Conservation (phyloP, 768 basidiomycete species). For the Russula vinacea region DNA sequence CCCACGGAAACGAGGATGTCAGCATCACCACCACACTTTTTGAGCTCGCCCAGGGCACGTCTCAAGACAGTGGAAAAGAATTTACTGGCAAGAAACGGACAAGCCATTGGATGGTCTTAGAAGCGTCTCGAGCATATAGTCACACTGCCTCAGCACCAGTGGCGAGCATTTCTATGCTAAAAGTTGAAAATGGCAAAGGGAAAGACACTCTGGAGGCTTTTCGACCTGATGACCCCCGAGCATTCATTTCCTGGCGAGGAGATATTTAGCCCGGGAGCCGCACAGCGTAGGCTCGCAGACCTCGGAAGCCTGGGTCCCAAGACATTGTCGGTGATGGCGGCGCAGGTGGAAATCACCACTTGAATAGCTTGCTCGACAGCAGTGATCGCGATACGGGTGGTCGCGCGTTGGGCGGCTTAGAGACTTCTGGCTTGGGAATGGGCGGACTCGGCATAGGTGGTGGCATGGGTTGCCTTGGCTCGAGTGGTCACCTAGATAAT, state of each 20-base stretch:
- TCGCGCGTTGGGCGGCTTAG: neutral
- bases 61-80: neutral
- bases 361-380: neutral
- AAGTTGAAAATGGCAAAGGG: no score
- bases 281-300: conserved; percentile 10
- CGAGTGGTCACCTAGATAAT: neutral
- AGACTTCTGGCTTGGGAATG: neutral
- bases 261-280: conserved; percentile 15
- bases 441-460: neutral
- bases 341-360: neutral
- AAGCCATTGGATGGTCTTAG: conserved; percentile 10
- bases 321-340: neutral
- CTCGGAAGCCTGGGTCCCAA: neutral
- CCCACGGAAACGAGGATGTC: no score
- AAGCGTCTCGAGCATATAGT: neutral
- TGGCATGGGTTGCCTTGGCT: neutral
- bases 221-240: neutral
- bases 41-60: neutral
- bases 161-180: no score
- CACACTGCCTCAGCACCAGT: no score
- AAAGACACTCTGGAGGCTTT: conserved; percentile 1
- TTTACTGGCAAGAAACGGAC: conserved; percentile 5
- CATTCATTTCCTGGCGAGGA: conserved; percentile 2
- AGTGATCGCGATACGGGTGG: neutral
- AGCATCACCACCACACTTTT: no score